phyloP scores from a whole-genome alignment of 139 green algal genomes.

The Diplosphaera chodatii region DNA sequence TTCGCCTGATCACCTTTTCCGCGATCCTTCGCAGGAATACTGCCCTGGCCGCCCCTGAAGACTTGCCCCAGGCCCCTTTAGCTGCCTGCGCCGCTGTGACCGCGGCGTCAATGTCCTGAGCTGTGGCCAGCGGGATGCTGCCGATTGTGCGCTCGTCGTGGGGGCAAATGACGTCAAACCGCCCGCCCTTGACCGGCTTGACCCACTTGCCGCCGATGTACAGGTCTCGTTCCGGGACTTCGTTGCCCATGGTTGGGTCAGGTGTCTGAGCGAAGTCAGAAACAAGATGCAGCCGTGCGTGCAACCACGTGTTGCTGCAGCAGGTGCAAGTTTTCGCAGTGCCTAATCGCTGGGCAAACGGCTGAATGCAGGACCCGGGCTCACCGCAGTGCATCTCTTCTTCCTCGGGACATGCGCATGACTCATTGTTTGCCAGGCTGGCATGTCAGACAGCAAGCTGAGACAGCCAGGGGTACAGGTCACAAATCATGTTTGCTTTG shows the following conservation, averaged over 20 bases:
- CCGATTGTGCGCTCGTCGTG: conserved; percentile 48
- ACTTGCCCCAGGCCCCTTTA: conserved; percentile 35
- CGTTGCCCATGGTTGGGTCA: neutral
- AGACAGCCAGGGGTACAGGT: too few relatives aligned
- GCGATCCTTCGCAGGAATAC: conserved; percentile 47
- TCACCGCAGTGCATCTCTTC: too few relatives aligned
- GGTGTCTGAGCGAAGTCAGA: too few relatives aligned
- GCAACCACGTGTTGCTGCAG: too few relatives aligned
- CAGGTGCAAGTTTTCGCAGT: too few relatives aligned
- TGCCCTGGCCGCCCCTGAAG: conserved; percentile 40
- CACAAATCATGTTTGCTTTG: too few relatives aligned
- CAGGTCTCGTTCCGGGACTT: conserved; percentile 16
- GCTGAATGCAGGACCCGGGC: too few relatives aligned
- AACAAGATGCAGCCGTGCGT: too few relatives aligned
- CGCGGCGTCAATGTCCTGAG: conserved; percentile 49
- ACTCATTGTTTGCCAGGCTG: too few relatives aligned
- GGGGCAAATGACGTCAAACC: conserved; percentile 48
- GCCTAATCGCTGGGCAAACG: too few relatives aligned
- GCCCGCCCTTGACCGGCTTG: conserved; percentile 14
- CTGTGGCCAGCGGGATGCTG: conserved; percentile 46
- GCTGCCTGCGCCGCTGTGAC: conserved; percentile 42
- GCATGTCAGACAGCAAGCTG: too few relatives aligned
- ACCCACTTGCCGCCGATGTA: conserved; percentile 51
- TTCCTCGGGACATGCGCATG: too few relatives aligned
- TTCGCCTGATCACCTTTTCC: conserved; percentile 49